Conservation (phyloP, 2,329 filamentous ascomycete genomes). For the Calonectria pseudoreteaudii region DNA sequence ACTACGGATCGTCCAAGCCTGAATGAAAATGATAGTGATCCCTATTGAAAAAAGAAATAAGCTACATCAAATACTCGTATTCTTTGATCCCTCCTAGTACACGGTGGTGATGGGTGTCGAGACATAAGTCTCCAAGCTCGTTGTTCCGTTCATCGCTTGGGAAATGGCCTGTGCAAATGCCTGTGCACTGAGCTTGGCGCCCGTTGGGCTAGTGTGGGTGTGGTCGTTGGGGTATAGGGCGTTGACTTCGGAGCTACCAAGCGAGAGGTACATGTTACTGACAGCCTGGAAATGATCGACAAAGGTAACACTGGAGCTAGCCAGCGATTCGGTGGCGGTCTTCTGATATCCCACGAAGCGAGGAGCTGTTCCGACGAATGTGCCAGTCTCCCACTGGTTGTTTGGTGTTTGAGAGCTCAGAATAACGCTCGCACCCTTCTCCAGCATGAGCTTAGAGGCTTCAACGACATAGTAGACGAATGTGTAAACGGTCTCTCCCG, state of each 20-base stretch:
- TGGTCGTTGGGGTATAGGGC: conserved; percentile 69
- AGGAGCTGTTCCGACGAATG: conserved; percentile 58
- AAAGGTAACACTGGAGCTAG: conserved; percentile 59
- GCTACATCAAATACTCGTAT: not conserved
- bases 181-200: conserved; percentile 67
- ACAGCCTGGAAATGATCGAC: conserved; percentile 72
- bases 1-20: not conserved
- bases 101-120: conserved; percentile 42
- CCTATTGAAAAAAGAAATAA: not conserved
- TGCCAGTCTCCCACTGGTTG: conserved; percentile 71
- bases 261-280: conserved; percentile 62
- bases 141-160: conserved; percentile 45
- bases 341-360: conserved; percentile 69
- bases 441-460: conserved; percentile 64
- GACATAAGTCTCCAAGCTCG: conserved; percentile 39
- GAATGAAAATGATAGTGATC: not conserved
- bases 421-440: conserved; percentile 71
- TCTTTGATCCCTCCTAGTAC: conserved; percentile 24
- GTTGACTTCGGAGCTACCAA: conserved; percentile 64
- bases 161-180: conserved; percentile 59
- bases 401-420: conserved; percentile 66
- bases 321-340: conserved; percentile 51
- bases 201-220: conserved; percentile 69
- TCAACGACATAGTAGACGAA: conserved; percentile 70
- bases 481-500: conserved; percentile 66